These are phyloP conservation scores for Schwanniomyces vanrijiae DNA, from an alignment of 805 yeast species.

Conservation along the genomic window DNA sequence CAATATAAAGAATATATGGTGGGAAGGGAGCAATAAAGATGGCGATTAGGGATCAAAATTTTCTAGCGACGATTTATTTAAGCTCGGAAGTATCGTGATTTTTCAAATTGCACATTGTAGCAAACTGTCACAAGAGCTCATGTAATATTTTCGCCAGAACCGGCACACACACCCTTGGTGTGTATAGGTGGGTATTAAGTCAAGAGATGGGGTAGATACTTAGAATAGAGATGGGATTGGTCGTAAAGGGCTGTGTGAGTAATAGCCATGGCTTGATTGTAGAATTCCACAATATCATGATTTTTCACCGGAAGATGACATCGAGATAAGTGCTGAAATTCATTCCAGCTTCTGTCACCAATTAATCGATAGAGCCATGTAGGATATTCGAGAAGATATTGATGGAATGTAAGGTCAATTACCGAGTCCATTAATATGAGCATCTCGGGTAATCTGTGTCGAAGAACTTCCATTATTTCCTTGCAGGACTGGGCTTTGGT, in stretches of 20 bases:
- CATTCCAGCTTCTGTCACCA: constrained; percentile 15
- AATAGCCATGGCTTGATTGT: constrained; percentile 1
- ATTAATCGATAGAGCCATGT: constrained; percentile 15
- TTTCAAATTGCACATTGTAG: background rate
- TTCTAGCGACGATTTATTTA: background rate
- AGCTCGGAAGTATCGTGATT: background rate
- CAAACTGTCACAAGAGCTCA: constrained; percentile 6
- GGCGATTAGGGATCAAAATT: constrained; percentile 8
- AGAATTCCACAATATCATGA: constrained; percentile 5
- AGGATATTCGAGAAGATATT: constrained; percentile 10
- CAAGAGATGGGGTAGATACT: background rate
- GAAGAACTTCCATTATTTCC: constrained; percentile 6
- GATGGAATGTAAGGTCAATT: constrained; percentile 5
- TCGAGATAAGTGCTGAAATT: constrained; percentile 9
- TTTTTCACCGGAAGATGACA: background rate
- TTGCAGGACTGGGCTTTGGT: constrained; percentile 9
- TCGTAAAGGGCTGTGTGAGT: constrained; percentile 2
- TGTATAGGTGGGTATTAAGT: too few relatives aligned
- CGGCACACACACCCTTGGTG: background rate
- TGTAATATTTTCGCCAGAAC: background rate
- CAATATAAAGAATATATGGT: background rate
- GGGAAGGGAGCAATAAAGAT: constrained; percentile 1
- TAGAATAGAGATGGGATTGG: background rate
- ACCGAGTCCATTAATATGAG: constrained; percentile 4
- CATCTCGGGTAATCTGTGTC: constrained; percentile 10